These are phyloP conservation scores for Xylaria acuta DNA, from an alignment of 495 filamentous ascomycete genomes.

Conservation along the genomic window DNA sequence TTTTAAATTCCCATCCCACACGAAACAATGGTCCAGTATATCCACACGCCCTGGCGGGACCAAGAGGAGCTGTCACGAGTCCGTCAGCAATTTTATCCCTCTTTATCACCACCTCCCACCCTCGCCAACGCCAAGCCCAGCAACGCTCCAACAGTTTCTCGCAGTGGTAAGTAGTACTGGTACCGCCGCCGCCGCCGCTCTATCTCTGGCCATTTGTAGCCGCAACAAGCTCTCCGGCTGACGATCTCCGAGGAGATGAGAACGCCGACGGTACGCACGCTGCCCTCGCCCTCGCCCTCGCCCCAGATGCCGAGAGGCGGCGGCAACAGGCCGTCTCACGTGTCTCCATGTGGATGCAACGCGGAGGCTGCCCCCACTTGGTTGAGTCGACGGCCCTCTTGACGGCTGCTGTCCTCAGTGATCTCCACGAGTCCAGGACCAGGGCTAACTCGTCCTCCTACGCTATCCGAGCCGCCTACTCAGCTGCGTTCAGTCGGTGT, in stretches of 20 bases:
- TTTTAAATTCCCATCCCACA: slow-evolving; percentile 8
- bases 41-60: slow-evolving; percentile 81
- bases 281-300: slow-evolving; percentile 12
- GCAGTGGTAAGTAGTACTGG: slow-evolving; percentile 10
- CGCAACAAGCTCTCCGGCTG: slow-evolving; percentile 8
- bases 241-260: slow-evolving; percentile 21
- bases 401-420: slow-evolving; percentile 73
- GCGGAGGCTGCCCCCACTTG: slow-evolving; percentile 79
- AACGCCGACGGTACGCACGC: slow-evolving; percentile 13
- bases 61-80: slow-evolving; percentile 69
- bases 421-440: slow-evolving; percentile 58
- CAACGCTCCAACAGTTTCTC: slow-evolving; percentile 1
- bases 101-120: slow-evolving; percentile 14
- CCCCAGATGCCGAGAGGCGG: slow-evolving; percentile 26
- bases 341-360: slow-evolving; percentile 64
- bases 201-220: neutral
- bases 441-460: slow-evolving; percentile 43
- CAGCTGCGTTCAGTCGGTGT: slow-evolving; percentile 56
- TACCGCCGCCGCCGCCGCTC: neutral
- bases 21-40: slow-evolving; percentile 70
- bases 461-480: slow-evolving; percentile 53
- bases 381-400: slow-evolving; percentile 82
- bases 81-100: slow-evolving; percentile 69
- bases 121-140: slow-evolving; percentile 14
- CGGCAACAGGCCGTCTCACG: slow-evolving; percentile 49